Percentiles rank a stretch among this genome's conserved stretches.
Conservation (phyloP, 1,284 basidiomycete species). For the Ganoderma sinense region DNA sequence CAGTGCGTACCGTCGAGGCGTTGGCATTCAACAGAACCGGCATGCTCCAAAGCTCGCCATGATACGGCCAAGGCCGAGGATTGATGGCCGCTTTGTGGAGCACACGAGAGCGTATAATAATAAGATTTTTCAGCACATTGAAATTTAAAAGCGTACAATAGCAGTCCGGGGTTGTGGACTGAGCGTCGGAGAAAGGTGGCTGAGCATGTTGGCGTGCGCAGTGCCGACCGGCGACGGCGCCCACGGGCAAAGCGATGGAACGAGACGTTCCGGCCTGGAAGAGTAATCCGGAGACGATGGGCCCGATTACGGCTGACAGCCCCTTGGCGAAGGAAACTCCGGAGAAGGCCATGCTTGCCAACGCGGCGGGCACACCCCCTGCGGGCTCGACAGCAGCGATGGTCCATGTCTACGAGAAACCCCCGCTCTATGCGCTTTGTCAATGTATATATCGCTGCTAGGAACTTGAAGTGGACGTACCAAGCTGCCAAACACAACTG, state of each 20-base stretch:
- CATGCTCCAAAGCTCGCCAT: too few species aligned
- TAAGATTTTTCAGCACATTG: neutral
- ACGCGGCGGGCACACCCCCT: slow-evolving; percentile 32
- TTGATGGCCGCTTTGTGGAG: too few species aligned
- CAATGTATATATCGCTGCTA: neutral
- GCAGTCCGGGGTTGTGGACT: neutral
- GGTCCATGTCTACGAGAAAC: slow-evolving; percentile 35
- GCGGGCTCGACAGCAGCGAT: slow-evolving; percentile 34
- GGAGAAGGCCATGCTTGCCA: slow-evolving; percentile 32
- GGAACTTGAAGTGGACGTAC: slow-evolving; percentile 17
- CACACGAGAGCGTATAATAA: neutral
- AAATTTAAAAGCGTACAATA: neutral
- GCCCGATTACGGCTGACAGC: slow-evolving; percentile 35
- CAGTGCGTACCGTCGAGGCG: neutral
- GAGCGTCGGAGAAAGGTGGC: neutral
- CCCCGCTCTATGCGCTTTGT: neutral
- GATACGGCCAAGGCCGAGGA: too few species aligned
- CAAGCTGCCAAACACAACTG: slow-evolving; percentile 39
- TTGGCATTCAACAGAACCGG: too few species aligned
- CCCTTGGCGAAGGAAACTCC: slow-evolving; percentile 33
- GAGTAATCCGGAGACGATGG: slow-evolving; percentile 35
- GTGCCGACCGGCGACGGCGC: neutral
- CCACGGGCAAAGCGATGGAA: too few species aligned
- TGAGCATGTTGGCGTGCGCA: too few species aligned
- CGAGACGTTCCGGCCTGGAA: slow-evolving; percentile 30